Base-by-base conservation (phyloP, 2,329 filamentous ascomycete species). In the Fusarium illudens region DNA sequence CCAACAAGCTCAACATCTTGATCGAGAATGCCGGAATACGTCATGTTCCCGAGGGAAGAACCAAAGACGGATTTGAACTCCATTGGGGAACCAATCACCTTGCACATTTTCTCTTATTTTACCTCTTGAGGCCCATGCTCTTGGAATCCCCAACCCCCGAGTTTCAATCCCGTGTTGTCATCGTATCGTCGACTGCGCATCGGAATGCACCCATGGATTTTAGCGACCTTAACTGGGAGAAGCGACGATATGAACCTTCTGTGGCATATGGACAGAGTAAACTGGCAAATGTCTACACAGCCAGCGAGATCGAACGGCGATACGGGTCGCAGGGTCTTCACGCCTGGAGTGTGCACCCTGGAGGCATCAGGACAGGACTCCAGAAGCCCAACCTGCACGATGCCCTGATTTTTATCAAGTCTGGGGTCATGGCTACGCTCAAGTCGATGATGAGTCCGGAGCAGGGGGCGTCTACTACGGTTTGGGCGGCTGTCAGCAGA, bases 271-370 rank as follows among this genome's bases (percentile, higher is more conserved):
- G 77, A 0, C 81, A 84, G 65, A 77, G 78, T 51, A 88, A 88
- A 67, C 79, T 80, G 0, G 84, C 85, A 12, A 85, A 84, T 60
- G 79, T 86, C 17, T 84, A 80, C 65, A 81, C 84, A 54, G 81
- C 84, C 4, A 85, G 83, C 61, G 79, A 85, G 58, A 78, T 87
- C 25, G 84, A 87, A 30, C 78, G 84, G 2, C 78, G 78, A 0
- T 87, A 84, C 64, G 82, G 80, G 2, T 25, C 71, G 1, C 68
- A 75, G 4, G 80, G 82, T 10, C 64, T 87, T 0, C 83, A 84
- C 54, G 83, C 78, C 0, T 68, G 64, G 51, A 72, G 68, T n/a
- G 58, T 75, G 6, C 81, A 85, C 57, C 86, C 85, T 0, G 84
- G 86, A 9, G 75, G 78, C 4, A 84, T 87, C 67, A 19, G 50